Percentiles rank a stretch among this genome's conserved stretches.
These are phyloP conservation scores for Rhododendron mucronatum DNA, from an alignment of 148 eudicot species.

Conservation along the genomic window DNA sequence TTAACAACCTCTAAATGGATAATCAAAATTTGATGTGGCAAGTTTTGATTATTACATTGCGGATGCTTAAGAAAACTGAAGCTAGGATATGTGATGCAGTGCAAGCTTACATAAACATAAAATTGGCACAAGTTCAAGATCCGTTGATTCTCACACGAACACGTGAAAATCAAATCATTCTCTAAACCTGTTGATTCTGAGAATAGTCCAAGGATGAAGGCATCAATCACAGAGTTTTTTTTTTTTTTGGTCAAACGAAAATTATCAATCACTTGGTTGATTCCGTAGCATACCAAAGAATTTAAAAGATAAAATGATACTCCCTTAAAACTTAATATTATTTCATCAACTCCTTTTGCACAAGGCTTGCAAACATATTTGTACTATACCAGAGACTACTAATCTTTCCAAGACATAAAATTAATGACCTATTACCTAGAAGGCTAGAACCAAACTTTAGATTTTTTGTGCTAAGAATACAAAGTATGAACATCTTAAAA, in stretches of 20 bases:
- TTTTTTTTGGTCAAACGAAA: too few species aligned
- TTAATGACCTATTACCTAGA: too few species aligned
- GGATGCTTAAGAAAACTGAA: too few species aligned
- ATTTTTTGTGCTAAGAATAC: too few species aligned
- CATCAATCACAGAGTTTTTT: background rate
- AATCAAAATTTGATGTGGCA: too few species aligned
- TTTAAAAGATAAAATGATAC: background rate
- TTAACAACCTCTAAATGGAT: too few species aligned
- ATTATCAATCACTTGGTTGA: background rate
- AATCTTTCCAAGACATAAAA: too few species aligned
- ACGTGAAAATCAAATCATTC: background rate
- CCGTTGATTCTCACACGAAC: background rate
- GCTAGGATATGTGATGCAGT: background rate
- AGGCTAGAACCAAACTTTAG: too few species aligned
- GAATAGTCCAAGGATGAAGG: background rate
- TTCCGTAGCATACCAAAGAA: background rate
- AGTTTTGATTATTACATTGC: too few species aligned
- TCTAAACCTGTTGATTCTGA: background rate
- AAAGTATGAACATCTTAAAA: background rate
- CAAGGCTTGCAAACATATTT: too few species aligned
- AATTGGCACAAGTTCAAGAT: background rate
- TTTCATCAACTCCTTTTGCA: too few species aligned
- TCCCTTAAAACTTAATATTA: background rate
- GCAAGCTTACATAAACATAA: background rate
- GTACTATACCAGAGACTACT: too few species aligned